Evolutionary conservation across 768 basidiomycete genomes (phyloP).

Genomic region (Lentinula sp.): DNA sequence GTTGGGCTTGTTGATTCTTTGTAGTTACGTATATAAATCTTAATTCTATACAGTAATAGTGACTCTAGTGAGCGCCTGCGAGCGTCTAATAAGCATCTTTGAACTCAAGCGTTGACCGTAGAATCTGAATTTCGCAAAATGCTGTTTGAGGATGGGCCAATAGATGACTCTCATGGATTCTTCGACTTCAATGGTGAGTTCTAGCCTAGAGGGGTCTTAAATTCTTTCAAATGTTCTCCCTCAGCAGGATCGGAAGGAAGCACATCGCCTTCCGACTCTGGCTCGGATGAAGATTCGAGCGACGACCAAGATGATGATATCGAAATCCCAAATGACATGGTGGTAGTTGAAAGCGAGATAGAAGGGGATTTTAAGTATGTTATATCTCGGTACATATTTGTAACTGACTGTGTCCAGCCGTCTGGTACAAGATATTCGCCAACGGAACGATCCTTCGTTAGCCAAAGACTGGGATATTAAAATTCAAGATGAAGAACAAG

Average conservation of each 20-base stretch:
- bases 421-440: conserved; percentile 60
- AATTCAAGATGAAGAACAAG: conserved; percentile 60
- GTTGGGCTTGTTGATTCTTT: no score
- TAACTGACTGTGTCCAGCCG: conserved; percentile 36
- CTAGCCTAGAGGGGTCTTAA: background rate
- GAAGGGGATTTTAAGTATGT: conserved; percentile 59
- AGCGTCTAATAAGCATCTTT: no score
- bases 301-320: conserved; percentile 32
- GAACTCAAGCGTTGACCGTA: no score
- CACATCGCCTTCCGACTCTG: background rate
- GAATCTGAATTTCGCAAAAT: background rate
- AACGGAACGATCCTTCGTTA: conserved; percentile 42
- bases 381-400: background rate
- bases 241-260: background rate
- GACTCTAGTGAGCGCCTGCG: no score
- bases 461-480: conserved; percentile 71
- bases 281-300: conserved; percentile 11
- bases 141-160: background rate
- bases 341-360: conserved; percentile 25
- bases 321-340: conserved; percentile 9
- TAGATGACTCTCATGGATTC: background rate
- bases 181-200: background rate
- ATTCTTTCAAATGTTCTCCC: background rate
- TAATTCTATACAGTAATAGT: no score
- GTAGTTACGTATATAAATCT: no score